phyloP scores from a whole-genome alignment of 257 asterid species.

The Jacaranda copaia region DNA sequence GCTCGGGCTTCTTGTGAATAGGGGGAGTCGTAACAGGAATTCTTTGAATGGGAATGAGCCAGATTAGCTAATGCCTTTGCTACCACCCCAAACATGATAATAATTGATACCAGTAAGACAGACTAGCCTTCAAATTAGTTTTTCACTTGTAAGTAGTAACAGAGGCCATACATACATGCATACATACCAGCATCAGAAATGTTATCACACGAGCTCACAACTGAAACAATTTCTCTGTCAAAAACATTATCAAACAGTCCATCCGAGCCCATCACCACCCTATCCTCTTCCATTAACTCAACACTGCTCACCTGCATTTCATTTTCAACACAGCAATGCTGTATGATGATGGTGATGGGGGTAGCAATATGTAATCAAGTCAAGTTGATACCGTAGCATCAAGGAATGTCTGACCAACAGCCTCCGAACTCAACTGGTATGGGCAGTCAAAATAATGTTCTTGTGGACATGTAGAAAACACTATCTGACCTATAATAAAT shows the following conservation, averaged over 20 bases:
- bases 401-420: conserved; percentile 79
- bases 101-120: background rate
- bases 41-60: conserved; percentile 75
- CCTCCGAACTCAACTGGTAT: conserved; percentile 87
- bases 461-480: conserved; percentile 78
- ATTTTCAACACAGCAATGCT: conserved; percentile 24
- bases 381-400: conserved; percentile 73
- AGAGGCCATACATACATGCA: too few species aligned
- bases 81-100: conserved; percentile 43
- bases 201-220: conserved; percentile 45
- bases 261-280: conserved; percentile 77
- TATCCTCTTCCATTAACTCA: conserved; percentile 75
- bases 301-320: conserved; percentile 67
- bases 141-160: too few species aligned
- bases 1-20: conserved; percentile 83
- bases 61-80: conserved; percentile 85
- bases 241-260: conserved; percentile 87
- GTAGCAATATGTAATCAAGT: too few species aligned
- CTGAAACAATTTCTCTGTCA: conserved; percentile 65
- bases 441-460: conserved; percentile 97
- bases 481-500: conserved; percentile 61
- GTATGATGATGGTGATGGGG: too few species aligned
- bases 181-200: conserved; percentile 67
- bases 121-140: too few species aligned
- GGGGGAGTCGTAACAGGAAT: conserved; percentile 77